Conservation (phyloP, 1,139 yeast genomes). For the Yamadazyma mexicana region DNA sequence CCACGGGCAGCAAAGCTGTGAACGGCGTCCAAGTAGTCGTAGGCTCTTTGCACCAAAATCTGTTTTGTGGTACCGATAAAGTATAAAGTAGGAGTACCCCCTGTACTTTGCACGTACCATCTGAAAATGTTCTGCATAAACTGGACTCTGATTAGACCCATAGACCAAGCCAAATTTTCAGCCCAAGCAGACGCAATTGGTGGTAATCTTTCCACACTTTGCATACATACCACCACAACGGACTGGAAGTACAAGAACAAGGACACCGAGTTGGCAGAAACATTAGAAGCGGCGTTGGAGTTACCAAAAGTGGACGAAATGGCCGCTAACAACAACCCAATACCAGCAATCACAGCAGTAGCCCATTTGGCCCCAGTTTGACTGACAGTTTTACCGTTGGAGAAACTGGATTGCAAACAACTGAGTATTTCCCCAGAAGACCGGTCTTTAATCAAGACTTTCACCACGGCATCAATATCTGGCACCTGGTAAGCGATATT, state of each 20-base stretch:
- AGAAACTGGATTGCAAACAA: conserved; percentile 67
- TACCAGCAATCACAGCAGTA: conserved; percentile 76
- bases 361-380: conserved; percentile 84
- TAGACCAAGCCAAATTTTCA: conserved; percentile 81
- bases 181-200: conserved; percentile 83
- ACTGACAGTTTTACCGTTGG: conserved; percentile 73
- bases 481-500: conserved; percentile 76
- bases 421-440: conserved; percentile 49
- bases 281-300: conserved; percentile 76
- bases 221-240: conserved; percentile 72
- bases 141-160: conserved; percentile 68
- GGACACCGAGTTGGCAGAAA: conserved; percentile 73
- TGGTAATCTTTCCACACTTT: conserved; percentile 69
- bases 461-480: conserved; percentile 73
- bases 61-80: conserved; percentile 58
- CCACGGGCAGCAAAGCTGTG: conserved; percentile 28
- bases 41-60: conserved; percentile 67
- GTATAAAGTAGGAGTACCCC: conserved; percentile 67
- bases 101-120: conserved; percentile 81
- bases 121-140: conserved; percentile 78
- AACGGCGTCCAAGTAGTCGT: conserved; percentile 24
- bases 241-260: conserved; percentile 75
- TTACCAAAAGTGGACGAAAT: conserved; percentile 71
- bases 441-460: conserved; percentile 43
- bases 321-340: conserved; percentile 72